These are phyloP conservation scores for Coniferiporia weirii DNA, from an alignment of 1,284 basidiomycete genomes.

Conservation along the genomic window DNA sequence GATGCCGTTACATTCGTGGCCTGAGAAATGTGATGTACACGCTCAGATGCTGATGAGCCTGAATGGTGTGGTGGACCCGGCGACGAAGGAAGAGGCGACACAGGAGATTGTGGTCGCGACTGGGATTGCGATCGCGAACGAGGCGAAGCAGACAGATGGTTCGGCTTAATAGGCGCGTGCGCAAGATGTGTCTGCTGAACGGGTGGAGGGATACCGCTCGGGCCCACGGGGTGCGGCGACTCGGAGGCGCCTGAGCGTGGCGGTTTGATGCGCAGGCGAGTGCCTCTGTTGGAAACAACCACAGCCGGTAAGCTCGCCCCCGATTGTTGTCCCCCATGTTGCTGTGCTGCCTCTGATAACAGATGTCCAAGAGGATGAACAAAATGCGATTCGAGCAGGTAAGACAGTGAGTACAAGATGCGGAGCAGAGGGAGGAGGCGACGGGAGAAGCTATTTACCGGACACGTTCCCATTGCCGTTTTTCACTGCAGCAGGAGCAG, in stretches of 20 bases:
- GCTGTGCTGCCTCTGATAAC: conserved; percentile 7
- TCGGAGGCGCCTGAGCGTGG: neutral
- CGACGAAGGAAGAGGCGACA: conserved; percentile 23
- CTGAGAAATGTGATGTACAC: neutral
- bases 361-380: neutral
- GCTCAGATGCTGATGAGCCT: neutral
- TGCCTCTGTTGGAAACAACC: neutral
- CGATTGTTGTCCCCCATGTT: neutral
- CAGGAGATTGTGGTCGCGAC: conserved; percentile 23
- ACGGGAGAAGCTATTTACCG: conserved; percentile 17
- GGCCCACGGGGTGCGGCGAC: conserved; percentile 20
- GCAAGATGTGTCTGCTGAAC: neutral
- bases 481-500: conserved; percentile 13
- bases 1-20: neutral
- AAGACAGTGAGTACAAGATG: conserved; percentile 12
- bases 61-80: neutral
- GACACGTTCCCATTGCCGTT: conserved; percentile 32
- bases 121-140: conserved; percentile 11
- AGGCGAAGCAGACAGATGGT: neutral
- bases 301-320: neutral
- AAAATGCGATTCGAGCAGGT: conserved; percentile 3
- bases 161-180: neutral
- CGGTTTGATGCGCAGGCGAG: neutral
- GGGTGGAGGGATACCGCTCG: conserved; percentile 2
- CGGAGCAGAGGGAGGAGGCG: neutral